These are phyloP conservation scores for Medicago arabica DNA, from an alignment of 306 rosid species.

Conservation along the genomic window DNA sequence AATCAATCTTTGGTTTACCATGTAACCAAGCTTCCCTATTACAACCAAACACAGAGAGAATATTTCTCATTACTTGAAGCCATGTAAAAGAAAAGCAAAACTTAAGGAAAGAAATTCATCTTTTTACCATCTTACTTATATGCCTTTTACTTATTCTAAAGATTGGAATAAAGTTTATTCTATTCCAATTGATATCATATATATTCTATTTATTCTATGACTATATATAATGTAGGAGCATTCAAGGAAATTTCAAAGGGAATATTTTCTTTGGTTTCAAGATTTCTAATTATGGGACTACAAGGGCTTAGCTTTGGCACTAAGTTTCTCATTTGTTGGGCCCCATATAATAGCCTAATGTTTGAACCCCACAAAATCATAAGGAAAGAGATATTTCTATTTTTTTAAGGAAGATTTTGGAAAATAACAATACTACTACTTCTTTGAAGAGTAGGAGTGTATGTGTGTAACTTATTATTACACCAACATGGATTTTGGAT, in stretches of 20 bases:
- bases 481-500: slow-evolving; percentile 67
- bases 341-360: slow-evolving; percentile 51
- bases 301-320: slow-evolving; percentile 60
- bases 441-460: slow-evolving; percentile 54
- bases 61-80: slow-evolving; percentile 60
- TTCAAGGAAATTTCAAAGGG: slow-evolving; percentile 65
- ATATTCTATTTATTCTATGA: slow-evolving; percentile 42
- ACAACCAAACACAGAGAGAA: slow-evolving; percentile 57
- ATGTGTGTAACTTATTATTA: slow-evolving; percentile 63
- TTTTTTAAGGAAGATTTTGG: slow-evolving; percentile 57
- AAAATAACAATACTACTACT: slow-evolving; percentile 44
- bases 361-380: slow-evolving; percentile 81
- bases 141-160: slow-evolving; percentile 48
- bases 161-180: slow-evolving; percentile 58
- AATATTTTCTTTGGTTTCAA: slow-evolving; percentile 59
- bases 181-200: slow-evolving; percentile 51
- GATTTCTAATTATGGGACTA: slow-evolving; percentile 67
- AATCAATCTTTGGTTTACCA: slow-evolving; percentile 71
- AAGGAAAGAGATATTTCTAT: slow-evolving; percentile 76
- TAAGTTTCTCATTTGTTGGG: slow-evolving; percentile 63
- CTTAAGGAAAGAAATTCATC: slow-evolving; percentile 59
- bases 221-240: slow-evolving; percentile 36
- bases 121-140: slow-evolving; percentile 61
- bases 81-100: slow-evolving; percentile 52
- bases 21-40: slow-evolving; percentile 95